phyloP scores from a whole-genome alignment of 352 stramenopile genomes.

The Phytophthora sansomeana region DNA sequence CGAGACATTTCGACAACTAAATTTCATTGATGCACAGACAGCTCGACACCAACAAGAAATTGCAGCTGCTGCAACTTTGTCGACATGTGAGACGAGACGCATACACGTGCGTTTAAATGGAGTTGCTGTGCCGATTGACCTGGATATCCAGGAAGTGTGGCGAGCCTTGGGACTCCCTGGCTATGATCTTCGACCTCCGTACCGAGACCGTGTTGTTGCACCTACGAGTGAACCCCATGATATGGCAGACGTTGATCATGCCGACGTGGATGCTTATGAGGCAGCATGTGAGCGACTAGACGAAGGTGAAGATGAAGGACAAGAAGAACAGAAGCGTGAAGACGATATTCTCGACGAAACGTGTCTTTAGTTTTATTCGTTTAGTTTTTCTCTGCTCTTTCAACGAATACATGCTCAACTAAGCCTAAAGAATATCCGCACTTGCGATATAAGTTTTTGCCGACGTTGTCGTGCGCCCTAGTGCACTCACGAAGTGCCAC shows the following conservation, averaged over 20 bases:
- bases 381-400: conserved; percentile 3
- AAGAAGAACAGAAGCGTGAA: neutral
- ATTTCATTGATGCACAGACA: neutral
- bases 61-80: no score
- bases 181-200: neutral
- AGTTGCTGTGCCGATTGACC: neutral
- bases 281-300: neutral
- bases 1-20: conserved; percentile 4
- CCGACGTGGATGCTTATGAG: neutral
- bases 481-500: conserved; percentile 22
- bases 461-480: neutral
- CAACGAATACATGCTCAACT: conserved; percentile 2
- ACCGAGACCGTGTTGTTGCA: neutral
- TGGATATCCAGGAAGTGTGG: neutral
- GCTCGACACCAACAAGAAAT: neutral
- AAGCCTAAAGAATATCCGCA: conserved; percentile 1
- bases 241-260: neutral
- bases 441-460: conserved; percentile 7
- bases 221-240: neutral
- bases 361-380: no score
- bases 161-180: neutral
- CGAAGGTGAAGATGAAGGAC: neutral
- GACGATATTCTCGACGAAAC: neutral
- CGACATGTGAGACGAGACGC: neutral
- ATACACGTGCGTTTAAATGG: neutral